A percentile compares a stretch with the other conserved stretches of the same genome.
phyloP scores from a whole-genome alignment of 2,329 filamentous ascomycete species.

The Fusarium redolens region DNA sequence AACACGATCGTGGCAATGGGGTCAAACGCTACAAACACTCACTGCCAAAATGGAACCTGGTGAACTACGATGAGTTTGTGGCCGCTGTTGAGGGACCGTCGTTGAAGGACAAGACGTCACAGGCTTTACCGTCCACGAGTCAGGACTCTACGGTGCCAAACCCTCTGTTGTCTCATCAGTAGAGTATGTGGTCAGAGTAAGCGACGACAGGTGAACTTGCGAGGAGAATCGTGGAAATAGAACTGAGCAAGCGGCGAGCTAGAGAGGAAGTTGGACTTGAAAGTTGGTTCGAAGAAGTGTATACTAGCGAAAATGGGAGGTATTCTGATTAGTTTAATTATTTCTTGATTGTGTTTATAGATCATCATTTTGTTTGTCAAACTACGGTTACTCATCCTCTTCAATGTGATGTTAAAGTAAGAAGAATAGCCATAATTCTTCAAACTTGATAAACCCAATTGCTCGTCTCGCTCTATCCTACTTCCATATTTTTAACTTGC shows the following conservation, averaged over 20 bases:
- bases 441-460: not conserved
- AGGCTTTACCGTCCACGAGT: no score
- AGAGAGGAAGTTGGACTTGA: not conserved
- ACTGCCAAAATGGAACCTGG: not conserved
- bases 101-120: no score
- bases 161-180: no score
- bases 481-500: not conserved
- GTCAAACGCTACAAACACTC: no score
- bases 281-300: not conserved
- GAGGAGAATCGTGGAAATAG: no score
- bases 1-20: no score
- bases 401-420: not conserved
- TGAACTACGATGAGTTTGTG: not conserved
- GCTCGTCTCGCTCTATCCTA: not conserved
- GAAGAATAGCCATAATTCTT: not conserved
- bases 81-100: not conserved
- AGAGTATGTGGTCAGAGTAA: no score
- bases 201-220: no score
- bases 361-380: not conserved
- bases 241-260: no score
- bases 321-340: rapidly evolving
- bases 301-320: rapidly evolving
- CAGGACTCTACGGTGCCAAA: no score
- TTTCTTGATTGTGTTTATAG: not conserved
- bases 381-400: not conserved